Evolutionary conservation across 441 rosid species (phyloP).

Genomic region (Erysimum pusillum): DNA sequence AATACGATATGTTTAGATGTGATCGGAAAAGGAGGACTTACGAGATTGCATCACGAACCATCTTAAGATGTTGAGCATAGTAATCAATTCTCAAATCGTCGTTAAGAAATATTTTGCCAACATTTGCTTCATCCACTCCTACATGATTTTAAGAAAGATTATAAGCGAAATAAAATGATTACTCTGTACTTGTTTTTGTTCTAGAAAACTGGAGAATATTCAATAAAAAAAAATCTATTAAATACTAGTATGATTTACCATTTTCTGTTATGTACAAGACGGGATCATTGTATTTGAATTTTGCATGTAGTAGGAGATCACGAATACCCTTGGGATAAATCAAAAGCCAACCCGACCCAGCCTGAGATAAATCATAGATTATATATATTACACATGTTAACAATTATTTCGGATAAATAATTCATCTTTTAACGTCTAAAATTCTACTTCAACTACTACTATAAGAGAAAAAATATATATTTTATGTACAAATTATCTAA

Average conservation of each 20-base stretch:
- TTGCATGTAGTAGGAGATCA: conserved; percentile 46
- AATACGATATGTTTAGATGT: conserved; percentile 2
- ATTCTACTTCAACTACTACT: too few species aligned
- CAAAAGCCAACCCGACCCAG: conserved; percentile 46
- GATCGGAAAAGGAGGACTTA: conserved; percentile 23
- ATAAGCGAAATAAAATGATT: not conserved
- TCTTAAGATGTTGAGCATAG: conserved; percentile 46
- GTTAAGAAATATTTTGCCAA: conserved; percentile 30
- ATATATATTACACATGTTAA: not conserved
- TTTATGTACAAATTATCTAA: too few species aligned
- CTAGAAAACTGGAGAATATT: not conserved
- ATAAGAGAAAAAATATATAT: too few species aligned
- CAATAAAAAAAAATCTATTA: not conserved
- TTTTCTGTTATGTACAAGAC: conserved; percentile 49
- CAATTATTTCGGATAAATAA: too few species aligned
- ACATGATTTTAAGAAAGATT: conserved; percentile 21
- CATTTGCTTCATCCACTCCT: conserved; percentile 51
- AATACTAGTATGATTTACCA: conserved; percentile 31
- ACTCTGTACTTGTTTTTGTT: not conserved
- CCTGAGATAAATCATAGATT: conserved; percentile 32
- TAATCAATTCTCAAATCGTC: conserved; percentile 49
- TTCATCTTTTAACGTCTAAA: not conserved
- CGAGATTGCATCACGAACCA: conserved; percentile 48
- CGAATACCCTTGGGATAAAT: conserved; percentile 49
- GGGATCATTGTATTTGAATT: conserved; percentile 48